These are phyloP conservation scores for Shiraia sp. DNA, from an alignment of 2,329 filamentous ascomycete genomes.

Conservation along the genomic window DNA sequence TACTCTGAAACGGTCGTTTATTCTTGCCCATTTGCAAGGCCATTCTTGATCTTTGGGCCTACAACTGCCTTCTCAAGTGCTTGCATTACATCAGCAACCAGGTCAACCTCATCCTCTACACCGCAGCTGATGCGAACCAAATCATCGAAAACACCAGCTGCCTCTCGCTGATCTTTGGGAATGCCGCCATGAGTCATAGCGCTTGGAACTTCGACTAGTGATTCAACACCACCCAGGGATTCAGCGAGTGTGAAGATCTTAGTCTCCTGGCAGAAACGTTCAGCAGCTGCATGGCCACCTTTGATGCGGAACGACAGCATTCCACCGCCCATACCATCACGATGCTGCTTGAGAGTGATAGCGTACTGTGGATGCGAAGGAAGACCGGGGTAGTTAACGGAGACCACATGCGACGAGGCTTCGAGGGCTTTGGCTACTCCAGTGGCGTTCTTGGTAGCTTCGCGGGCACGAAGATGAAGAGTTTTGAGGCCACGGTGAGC, in stretches of 20 bases:
- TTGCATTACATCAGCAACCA: conserved; percentile 79
- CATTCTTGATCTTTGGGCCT: conserved; percentile 45
- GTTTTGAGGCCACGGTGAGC: conserved; percentile 97
- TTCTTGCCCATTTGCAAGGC: conserved; percentile 1
- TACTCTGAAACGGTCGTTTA: background rate
- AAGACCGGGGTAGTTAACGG: conserved; percentile 94
- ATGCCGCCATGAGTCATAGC: conserved; percentile 98
- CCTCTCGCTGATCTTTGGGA: conserved; percentile 85
- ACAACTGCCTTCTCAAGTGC: conserved; percentile 78
- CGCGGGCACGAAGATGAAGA: conserved; percentile 85
- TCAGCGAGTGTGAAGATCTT: conserved; percentile 93
- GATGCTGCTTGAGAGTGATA: conserved; percentile 89
- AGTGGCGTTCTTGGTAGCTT: conserved; percentile 81
- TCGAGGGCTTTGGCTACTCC: conserved; percentile 77
- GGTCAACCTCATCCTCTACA: conserved; percentile 85
- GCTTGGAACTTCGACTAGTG: conserved; percentile 85
- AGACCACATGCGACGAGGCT: conserved; percentile 76
- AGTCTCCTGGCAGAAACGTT: conserved; percentile 88
- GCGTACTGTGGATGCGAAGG: conserved; percentile 82
- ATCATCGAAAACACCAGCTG: conserved; percentile 92
- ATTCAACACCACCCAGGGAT: conserved; percentile 89
- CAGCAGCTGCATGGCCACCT: conserved; percentile 82
- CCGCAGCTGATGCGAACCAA: conserved; percentile 92
- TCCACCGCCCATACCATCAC: conserved; percentile 89
- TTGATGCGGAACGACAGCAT: conserved; percentile 97